Evolutionary conservation across 495 filamentous ascomycete genomes (phyloP).

Genomic region (Poronia punctata): DNA sequence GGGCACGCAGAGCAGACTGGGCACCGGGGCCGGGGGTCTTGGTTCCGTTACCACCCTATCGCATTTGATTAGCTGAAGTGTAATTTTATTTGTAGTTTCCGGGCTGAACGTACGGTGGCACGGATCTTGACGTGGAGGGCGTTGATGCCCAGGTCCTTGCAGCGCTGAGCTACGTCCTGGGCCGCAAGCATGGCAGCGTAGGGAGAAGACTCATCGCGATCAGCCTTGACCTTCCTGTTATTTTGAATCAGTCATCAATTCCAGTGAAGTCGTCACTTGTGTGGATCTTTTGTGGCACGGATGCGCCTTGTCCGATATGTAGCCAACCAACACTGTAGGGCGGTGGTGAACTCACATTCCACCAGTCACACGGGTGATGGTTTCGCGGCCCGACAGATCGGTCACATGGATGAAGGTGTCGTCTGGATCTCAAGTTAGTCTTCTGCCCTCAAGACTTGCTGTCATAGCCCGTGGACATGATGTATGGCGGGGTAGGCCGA

Average conservation of each 20-base stretch:
- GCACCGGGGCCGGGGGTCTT: constrained; percentile 99
- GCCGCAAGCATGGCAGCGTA: constrained; percentile 99
- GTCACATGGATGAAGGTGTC: constrained; percentile 88
- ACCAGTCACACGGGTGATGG: constrained; percentile 97
- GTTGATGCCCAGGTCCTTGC: constrained; percentile 99
- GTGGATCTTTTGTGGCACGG: no score
- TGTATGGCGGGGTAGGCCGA: no score
- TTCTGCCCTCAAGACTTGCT: not conserved
- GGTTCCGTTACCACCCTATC: constrained; percentile 73
- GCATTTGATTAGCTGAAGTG: not conserved
- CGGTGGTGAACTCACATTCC: constrained; percentile 55
- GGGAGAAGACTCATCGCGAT: constrained; percentile 98
- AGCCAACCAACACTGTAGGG: not conserved
- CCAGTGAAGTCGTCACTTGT: no score
- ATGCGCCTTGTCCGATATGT: not conserved
- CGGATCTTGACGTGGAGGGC: constrained; percentile 99
- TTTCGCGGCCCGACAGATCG: constrained; percentile 99
- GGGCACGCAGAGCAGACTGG: constrained; percentile 96
- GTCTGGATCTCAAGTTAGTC: constrained; percentile 10
- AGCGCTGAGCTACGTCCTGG: constrained; percentile 81
- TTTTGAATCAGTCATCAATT: not conserved
- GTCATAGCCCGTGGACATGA: constrained; percentile 48
- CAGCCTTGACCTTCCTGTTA: constrained; percentile 88
- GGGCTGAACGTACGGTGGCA: constrained; percentile 80
- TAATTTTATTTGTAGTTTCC: not conserved